Percentiles rank a stretch among this genome's conserved stretches.
Evolutionary conservation across 495 filamentous ascomycete genomes (phyloP).

Genomic region (Talaromyces thailandensis): DNA sequence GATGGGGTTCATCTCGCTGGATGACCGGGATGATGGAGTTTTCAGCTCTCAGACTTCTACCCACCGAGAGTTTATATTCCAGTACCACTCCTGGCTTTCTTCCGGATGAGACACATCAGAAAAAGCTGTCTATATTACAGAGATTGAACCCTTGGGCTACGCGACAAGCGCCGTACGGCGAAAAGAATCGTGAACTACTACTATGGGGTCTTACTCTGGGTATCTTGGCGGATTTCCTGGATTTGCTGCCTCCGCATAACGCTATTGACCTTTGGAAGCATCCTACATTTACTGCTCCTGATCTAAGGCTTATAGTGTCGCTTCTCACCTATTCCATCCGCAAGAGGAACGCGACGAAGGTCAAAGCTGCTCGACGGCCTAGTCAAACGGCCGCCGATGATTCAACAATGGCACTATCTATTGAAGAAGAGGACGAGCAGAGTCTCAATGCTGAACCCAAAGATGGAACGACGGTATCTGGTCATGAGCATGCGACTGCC

Average conservation of each 20-base stretch:
- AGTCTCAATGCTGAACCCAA: background rate
- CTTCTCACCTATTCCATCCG: conserved; percentile 53
- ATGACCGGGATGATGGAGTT: conserved; percentile 64
- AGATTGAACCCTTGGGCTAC: conserved; percentile 22
- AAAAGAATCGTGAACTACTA: conserved; percentile 41
- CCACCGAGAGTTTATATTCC: conserved; percentile 52
- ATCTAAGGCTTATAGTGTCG: conserved; percentile 52
- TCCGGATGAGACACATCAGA: conserved; percentile 12
- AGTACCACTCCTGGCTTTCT: conserved; percentile 38
- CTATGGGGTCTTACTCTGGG: conserved; percentile 73
- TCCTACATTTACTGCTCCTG: conserved; percentile 62
- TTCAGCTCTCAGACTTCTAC: conserved; percentile 55
- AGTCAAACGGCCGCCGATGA: conserved; percentile 34
- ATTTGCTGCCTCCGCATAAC: conserved; percentile 56
- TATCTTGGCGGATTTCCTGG: conserved; percentile 63
- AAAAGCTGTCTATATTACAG: conserved; percentile 12
- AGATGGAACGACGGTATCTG: background rate
- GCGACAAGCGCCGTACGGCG: conserved; percentile 22
- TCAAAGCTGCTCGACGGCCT: conserved; percentile 27
- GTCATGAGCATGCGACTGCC: conserved; percentile 38
- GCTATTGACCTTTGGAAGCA: conserved; percentile 58
- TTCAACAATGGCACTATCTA: conserved; percentile 31
- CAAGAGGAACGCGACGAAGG: conserved; percentile 39
- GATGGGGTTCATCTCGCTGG: conserved; percentile 41
- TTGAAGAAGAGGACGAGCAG: conserved; percentile 13